Evolutionary conservation across 768 basidiomycete genomes (phyloP), one percentile per base, ranked within the genome.

Genomic region (Leccinellum rugosiceps): DNA sequence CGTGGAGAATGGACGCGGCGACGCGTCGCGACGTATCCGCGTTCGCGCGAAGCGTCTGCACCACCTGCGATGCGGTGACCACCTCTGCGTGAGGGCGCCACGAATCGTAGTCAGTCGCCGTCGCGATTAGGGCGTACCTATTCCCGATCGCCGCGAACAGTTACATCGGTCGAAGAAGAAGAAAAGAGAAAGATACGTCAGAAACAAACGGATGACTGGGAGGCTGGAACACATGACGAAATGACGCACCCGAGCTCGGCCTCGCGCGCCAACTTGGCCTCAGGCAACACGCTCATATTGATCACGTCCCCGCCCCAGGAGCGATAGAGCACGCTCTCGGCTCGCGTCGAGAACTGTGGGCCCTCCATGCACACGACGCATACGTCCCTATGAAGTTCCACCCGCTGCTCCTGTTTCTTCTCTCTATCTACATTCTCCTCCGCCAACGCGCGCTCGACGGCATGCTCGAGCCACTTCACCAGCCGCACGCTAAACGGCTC

Each of bases 281-380:
- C 96, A 2, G 97, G 97, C 26, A 98, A 76, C 41, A 91, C 91
- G 57, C 91, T 96, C 96, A 99, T 99, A 73, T 98, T 95, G 75
- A 96, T 95, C 68, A 96, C 75, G 72, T 96, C 92, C 6, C 85
- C 92, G 9, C 96, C 96, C 90, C 92, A 95, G 48, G 81, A 79
- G 21, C 94, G 81, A 72, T 98, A 97, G 94, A 97, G 94, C 65
- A 82, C 65, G 67, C 92, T 94, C 81, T 99, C 96, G 17, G 96
- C 96, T 35, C 96, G 78, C n/a, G 96, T 99, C 55, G 94, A 96
- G 79, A 99, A 99, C 74, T 94, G 94, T 31, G 91, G 91, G 50
- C 95, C 95, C 70, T 98, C 94, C 93, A 98, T 98, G 69, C 92
- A 94, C 49, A 98, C 88, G 56, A 98, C 83, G 19, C 86, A 88